These are phyloP conservation scores for Penicillium dipodomyicola DNA, from an alignment of 495 filamentous ascomycete genomes.

Conservation along the genomic window DNA sequence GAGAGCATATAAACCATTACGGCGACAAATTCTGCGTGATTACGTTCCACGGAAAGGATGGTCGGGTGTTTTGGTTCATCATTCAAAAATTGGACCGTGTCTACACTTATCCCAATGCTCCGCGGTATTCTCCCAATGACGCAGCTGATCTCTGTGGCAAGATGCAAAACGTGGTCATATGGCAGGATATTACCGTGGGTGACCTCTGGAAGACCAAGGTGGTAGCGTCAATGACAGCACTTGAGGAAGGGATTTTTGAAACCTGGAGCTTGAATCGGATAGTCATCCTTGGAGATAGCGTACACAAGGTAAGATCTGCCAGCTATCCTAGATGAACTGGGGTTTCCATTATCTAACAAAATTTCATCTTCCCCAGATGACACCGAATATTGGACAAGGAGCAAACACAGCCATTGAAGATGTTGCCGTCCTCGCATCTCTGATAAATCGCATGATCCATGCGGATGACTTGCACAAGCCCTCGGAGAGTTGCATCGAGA, in stretches of 20 bases:
- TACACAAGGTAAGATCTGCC: slow-evolving; percentile 13
- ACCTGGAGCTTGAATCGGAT: slow-evolving; percentile 15
- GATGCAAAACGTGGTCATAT: not conserved
- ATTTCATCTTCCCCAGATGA: slow-evolving; percentile 6
- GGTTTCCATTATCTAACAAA: not conserved
- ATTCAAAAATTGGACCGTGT: slow-evolving; percentile 41
- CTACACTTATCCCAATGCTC: slow-evolving; percentile 20
- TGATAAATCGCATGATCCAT: not conserved
- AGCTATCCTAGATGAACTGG: not conserved
- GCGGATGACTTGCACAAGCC: not conserved
- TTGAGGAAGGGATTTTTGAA: slow-evolving; percentile 15
- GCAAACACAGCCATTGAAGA: slow-evolving; percentile 15
- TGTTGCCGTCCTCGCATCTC: slow-evolving; percentile 8
- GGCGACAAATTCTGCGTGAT: slow-evolving; percentile 10
- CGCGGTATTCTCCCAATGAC: not conserved
- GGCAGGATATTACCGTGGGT: not conserved
- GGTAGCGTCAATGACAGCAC: slow-evolving; percentile 4
- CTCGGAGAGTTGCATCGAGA: not conserved
- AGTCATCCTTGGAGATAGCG: slow-evolving; percentile 17
- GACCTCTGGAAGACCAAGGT: slow-evolving; percentile 21
- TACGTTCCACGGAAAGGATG: slow-evolving; percentile 17
- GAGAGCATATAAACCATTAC: slow-evolving; percentile 9
- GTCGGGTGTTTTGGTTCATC: slow-evolving; percentile 30
- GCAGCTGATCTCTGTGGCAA: not conserved
- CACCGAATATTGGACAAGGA: slow-evolving; percentile 14